These are phyloP conservation scores for Solanum stenotomum DNA, from an alignment of 257 asterid genomes.

Conservation along the genomic window DNA sequence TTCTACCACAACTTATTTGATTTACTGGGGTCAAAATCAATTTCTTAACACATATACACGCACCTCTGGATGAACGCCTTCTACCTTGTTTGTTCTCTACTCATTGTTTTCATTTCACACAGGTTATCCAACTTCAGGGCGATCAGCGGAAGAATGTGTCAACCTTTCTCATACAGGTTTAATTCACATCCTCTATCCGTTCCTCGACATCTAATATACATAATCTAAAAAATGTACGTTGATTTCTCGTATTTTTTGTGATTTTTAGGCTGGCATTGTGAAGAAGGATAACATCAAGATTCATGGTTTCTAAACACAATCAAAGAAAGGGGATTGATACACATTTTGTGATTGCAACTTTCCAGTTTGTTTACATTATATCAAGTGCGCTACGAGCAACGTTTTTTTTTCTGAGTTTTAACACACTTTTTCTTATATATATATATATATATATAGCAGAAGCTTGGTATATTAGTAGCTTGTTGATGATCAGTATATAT, in stretches of 20 bases:
- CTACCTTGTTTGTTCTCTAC: not conserved
- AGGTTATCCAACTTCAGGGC: slow-evolving; percentile 42
- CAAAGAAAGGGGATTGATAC: not conserved
- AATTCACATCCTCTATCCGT: not conserved
- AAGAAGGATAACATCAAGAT: slow-evolving; percentile 16
- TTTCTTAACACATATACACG: not conserved
- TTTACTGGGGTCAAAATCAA: not conserved
- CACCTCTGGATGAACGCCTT: not conserved
- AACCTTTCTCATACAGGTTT: slow-evolving; percentile 22
- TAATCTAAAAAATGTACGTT: not conserved
- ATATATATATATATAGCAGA: not conserved
- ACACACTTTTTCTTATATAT: not conserved
- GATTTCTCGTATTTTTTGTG: not conserved
- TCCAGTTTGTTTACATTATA: not conserved
- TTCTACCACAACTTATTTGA: not conserved
- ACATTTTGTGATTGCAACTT: not conserved
- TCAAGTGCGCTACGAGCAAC: not conserved
- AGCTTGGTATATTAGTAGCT: not conserved
- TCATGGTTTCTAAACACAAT: slow-evolving; percentile 9
- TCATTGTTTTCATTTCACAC: not conserved
- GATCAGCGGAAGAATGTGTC: slow-evolving; percentile 40
- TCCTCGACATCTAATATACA: not conserved
- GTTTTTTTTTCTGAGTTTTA: not conserved
- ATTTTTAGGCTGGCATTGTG: slow-evolving; percentile 10
- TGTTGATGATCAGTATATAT: not conserved